These are phyloP conservation scores for Cucumis cinereus DNA, from an alignment of 306 rosid genomes.

Conservation along the genomic window DNA sequence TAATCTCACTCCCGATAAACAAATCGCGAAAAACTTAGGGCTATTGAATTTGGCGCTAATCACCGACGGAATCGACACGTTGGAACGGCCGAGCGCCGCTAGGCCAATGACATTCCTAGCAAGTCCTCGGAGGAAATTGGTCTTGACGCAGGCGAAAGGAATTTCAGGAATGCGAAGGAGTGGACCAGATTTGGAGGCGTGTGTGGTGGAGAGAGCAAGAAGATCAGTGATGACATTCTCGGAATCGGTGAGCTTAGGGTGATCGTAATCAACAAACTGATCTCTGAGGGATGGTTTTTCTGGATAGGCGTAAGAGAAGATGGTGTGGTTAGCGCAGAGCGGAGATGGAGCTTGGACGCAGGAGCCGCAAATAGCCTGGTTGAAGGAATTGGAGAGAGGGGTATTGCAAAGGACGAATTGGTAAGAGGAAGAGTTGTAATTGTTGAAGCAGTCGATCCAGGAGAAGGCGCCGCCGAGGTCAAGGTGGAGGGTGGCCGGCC, in stretches of 20 bases:
- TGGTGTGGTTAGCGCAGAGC: conserved; percentile 5
- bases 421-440: conserved; percentile 18
- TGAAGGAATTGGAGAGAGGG: conserved; percentile 17
- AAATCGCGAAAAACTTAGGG: conserved; percentile 21
- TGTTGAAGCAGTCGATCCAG: conserved; percentile 31
- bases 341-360: neutral
- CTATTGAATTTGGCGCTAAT: conserved; percentile 10
- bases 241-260: conserved; percentile 12
- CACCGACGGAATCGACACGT: conserved; percentile 27
- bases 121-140: conserved; percentile 24
- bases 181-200: conserved; percentile 8
- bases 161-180: conserved; percentile 11
- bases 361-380: neutral
- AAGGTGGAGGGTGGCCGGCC: conserved; percentile 21
- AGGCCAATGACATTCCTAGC: conserved; percentile 14
- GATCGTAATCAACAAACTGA: neutral
- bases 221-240: conserved; percentile 18
- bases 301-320: conserved; percentile 21
- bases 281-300: conserved; percentile 21
- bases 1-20: conserved; percentile 18
- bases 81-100: conserved; percentile 26
- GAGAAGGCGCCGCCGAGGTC: conserved; percentile 30
- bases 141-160: conserved; percentile 20
- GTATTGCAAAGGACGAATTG: conserved; percentile 18
- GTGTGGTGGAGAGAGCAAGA: conserved; percentile 20